phyloP scores from a whole-genome alignment of 2,329 filamentous ascomycete genomes.

The Fusarium setosum region DNA sequence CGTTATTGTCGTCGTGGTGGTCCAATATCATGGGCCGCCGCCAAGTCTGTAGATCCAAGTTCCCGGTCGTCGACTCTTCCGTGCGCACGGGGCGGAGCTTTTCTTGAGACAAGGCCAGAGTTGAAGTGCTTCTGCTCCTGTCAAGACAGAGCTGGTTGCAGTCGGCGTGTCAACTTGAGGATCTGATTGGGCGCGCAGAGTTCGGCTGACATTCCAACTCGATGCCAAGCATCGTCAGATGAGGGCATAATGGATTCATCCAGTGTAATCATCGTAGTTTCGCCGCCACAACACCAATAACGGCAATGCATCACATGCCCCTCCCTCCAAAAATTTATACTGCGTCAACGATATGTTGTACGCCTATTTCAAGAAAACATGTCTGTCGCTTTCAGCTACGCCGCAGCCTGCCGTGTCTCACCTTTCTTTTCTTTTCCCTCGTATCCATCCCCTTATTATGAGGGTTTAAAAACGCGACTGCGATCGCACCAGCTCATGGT shows the following conservation, averaged over 20 bases:
- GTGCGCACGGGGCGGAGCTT: no score
- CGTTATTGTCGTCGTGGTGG: no score
- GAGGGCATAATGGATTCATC: slow-evolving; percentile 6
- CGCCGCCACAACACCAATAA: not conserved
- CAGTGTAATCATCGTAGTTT: not conserved
- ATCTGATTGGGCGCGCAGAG: slow-evolving; percentile 13
- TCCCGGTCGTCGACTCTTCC: no score
- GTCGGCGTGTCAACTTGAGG: slow-evolving; percentile 5
- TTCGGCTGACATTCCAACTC: not conserved
- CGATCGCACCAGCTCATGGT: not conserved
- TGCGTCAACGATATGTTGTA: not conserved
- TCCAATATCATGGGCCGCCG: no score
- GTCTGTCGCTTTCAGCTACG: not conserved
- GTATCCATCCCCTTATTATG: not conserved
- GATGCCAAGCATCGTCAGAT: not conserved
- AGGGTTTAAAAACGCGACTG: not conserved
- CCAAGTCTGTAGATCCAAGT: no score
- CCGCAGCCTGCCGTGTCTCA: not conserved
- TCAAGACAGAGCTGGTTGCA: not conserved
- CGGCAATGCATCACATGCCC: not conserved
- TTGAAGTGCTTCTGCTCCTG: no score
- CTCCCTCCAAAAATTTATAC: not conserved
- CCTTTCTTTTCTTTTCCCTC: not conserved
- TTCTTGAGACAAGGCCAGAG: not conserved
- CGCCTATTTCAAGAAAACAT: not conserved